Percentiles rank a stretch among this genome's conserved stretches.
Conservation (phyloP, 2,329 filamentous ascomycete genomes). For the Cercospora sp. region DNA sequence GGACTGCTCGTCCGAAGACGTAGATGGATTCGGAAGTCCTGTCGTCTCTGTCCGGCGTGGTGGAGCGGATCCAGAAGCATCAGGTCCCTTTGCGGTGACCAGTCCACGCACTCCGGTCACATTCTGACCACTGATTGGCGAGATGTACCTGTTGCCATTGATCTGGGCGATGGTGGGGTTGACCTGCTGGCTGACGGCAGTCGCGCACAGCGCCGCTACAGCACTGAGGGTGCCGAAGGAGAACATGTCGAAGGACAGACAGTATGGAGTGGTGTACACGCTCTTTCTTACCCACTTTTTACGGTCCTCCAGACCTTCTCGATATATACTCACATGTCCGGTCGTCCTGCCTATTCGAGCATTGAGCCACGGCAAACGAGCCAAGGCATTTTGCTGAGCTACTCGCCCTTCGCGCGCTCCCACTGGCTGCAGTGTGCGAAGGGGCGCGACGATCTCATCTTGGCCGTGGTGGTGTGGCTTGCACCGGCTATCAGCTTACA, state of each 20-base stretch:
- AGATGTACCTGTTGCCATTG: slow-evolving; percentile 66
- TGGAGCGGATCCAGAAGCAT: slow-evolving; percentile 65
- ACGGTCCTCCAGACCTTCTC: background rate
- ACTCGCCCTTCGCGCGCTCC: background rate
- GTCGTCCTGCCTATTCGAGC: slow-evolving; percentile 18
- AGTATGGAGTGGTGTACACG: background rate
- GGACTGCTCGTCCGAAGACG: slow-evolving; percentile 58
- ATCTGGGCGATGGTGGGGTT: slow-evolving; percentile 49
- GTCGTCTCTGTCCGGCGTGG: slow-evolving; percentile 56
- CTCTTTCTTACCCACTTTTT: slow-evolving; percentile 3
- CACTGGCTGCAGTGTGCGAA: slow-evolving; percentile 1
- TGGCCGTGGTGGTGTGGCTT: slow-evolving; percentile 10
- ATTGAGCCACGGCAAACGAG: background rate
- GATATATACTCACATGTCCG: slow-evolving; percentile 15
- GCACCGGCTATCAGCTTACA: background rate
- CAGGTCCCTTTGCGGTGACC: slow-evolving; percentile 63
- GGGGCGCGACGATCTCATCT: slow-evolving; percentile 13
- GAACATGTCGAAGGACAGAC: slow-evolving; percentile 2
- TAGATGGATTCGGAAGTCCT: slow-evolving; percentile 67
- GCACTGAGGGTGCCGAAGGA: slow-evolving; percentile 10
- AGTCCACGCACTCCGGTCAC: slow-evolving; percentile 61
- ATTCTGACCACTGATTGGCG: slow-evolving; percentile 58
- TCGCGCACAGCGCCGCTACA: slow-evolving; percentile 13
- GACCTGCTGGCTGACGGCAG: slow-evolving; percentile 20
- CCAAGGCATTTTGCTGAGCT: slow-evolving; percentile 1